A percentile compares a stretch with the other conserved stretches of the same genome.
phyloP scores from a whole-genome alignment of 1,284 basidiomycete genomes.

The Termitomyces sp. region DNA sequence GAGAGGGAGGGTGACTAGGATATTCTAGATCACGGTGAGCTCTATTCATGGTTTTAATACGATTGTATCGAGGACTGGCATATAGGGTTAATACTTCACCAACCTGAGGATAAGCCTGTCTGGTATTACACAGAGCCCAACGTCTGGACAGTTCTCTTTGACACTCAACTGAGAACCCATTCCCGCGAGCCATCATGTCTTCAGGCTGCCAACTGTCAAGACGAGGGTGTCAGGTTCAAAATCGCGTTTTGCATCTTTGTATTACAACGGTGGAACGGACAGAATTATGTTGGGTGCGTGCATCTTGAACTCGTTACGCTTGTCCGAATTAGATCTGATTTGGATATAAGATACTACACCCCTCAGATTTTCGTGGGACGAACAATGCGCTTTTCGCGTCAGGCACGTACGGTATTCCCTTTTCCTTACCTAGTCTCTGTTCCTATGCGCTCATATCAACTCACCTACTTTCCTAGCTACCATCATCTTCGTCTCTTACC shows the following conservation, averaged over 20 bases:
- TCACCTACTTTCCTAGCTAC: too few relatives aligned
- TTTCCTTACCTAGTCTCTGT: too few relatives aligned
- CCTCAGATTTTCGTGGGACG: too few relatives aligned
- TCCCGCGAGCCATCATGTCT: conserved; percentile 70
- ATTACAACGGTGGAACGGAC: conserved; percentile 67
- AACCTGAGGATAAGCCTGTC: conserved; percentile 67
- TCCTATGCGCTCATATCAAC: too few relatives aligned
- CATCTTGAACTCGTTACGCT: conserved; percentile 26
- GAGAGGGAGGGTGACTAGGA: conserved; percentile 63
- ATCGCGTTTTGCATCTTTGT: conserved; percentile 68
- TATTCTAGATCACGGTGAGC: conserved; percentile 74
- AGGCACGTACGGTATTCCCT: too few relatives aligned
- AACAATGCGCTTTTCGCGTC: too few relatives aligned
- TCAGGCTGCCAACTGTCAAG: conserved; percentile 71
- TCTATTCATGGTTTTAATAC: not conserved
- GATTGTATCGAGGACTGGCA: not conserved
- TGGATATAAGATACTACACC: conserved; percentile 63
- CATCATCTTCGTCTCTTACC: too few relatives aligned
- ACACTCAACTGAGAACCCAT: conserved; percentile 72
- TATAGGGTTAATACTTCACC: conserved; percentile 65
- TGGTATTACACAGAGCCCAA: conserved; percentile 35
- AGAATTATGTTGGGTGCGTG: conserved; percentile 58
- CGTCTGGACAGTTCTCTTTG: conserved; percentile 75
- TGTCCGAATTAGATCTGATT: conserved; percentile 13
- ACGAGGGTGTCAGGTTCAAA: conserved; percentile 65